Conservation (phyloP, 2,329 filamentous ascomycete species). For the Talaromyces sp. region DNA sequence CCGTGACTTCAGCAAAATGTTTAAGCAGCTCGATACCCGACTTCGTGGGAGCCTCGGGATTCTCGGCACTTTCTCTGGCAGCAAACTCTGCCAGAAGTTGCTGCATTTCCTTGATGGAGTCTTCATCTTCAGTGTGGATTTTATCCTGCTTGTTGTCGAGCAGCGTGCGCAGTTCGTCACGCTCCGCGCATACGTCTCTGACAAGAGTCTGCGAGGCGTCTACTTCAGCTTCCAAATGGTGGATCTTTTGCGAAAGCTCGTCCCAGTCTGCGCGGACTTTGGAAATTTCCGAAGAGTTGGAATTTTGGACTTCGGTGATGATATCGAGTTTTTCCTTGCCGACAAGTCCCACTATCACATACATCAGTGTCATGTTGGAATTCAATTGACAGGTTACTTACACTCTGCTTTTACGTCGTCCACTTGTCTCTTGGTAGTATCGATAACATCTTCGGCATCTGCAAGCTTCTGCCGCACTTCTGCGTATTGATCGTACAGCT, state of each 20-base stretch:
- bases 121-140: constrained; percentile 36
- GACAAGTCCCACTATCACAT: constrained; percentile 26
- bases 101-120: constrained; percentile 37
- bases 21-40: constrained; percentile 35
- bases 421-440: constrained; percentile 30
- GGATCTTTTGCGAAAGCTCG: constrained; percentile 26
- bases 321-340: constrained; percentile 35
- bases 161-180: constrained; percentile 34
- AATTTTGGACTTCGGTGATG: constrained; percentile 31
- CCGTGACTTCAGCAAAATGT: constrained; percentile 49
- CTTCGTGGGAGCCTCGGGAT: constrained; percentile 27
- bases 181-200: constrained; percentile 33
- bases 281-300: constrained; percentile 27
- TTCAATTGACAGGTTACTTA: constrained; percentile 18
- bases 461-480: constrained; percentile 31
- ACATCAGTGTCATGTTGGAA: constrained; percentile 15
- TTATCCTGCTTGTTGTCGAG: constrained; percentile 34
- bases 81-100: constrained; percentile 34
- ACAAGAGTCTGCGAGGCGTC: constrained; percentile 33
- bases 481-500: constrained; percentile 35
- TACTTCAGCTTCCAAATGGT: constrained; percentile 34
- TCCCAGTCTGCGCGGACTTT: constrained; percentile 31
- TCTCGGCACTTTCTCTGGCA: constrained; percentile 27
- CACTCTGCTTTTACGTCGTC: constrained; percentile 30
- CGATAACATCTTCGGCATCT: constrained; percentile 31